Evolutionary conservation across 2,329 filamentous ascomycete species (phyloP).

Genomic region (Didymella exigua): DNA sequence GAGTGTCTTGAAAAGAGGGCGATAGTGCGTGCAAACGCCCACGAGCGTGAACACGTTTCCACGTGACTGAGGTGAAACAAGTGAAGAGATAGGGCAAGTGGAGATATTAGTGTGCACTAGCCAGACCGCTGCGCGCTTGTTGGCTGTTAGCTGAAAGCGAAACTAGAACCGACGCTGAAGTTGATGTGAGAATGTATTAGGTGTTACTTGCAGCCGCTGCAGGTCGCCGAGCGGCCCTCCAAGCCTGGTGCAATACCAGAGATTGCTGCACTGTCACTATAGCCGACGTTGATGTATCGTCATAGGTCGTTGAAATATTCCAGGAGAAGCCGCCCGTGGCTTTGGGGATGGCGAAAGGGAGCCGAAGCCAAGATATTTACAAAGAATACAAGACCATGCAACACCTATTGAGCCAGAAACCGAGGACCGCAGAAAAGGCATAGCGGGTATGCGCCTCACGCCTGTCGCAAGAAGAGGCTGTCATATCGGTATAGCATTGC

Average conservation of each 20-base stretch:
- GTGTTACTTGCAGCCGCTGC: not conserved
- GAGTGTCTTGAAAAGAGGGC: not conserved
- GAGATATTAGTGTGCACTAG: not conserved
- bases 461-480: constrained; percentile 25
- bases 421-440: not conserved
- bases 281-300: not conserved
- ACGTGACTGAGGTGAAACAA: not conserved
- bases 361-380: not conserved
- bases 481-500: constrained; percentile 54
- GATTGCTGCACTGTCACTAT: not conserved
- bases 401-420: not conserved
- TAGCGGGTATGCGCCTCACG: not conserved
- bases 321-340: not conserved
- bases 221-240: not conserved
- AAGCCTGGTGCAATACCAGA: not conserved
- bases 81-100: too few relatives aligned
- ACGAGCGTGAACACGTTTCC: not conserved
- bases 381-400: not conserved
- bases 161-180: not conserved
- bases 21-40: not conserved
- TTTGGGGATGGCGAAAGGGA: not conserved
- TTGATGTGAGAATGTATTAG: not conserved
- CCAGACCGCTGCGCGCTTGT: not conserved
- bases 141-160: not conserved
- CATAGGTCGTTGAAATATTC: not conserved